phyloP scores from a whole-genome alignment of 176 grass and related monocot genomes.

The Rhynchospora tenuis region DNA sequence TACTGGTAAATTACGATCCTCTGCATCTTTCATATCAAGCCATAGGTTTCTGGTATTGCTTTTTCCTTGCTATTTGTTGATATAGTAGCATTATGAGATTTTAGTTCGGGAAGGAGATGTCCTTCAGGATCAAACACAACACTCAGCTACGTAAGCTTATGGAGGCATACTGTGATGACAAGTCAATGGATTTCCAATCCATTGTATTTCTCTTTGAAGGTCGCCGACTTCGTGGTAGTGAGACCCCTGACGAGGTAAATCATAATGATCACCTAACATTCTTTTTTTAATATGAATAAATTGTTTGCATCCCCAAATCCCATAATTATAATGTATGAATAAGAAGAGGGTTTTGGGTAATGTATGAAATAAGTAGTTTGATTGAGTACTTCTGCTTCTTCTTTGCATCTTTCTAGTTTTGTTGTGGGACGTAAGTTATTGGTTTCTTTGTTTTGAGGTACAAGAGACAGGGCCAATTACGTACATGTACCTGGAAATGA shows the following conservation, averaged over 20 bases:
- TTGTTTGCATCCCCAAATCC: not conserved
- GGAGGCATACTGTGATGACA: conserved; percentile 55
- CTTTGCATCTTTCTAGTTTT: not conserved
- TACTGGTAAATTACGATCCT: no score
- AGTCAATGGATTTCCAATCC: conserved; percentile 60
- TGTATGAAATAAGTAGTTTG: not conserved
- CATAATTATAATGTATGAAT: not conserved
- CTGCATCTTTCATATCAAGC: not conserved
- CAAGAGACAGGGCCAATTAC: not conserved
- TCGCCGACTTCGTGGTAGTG: conserved; percentile 62
- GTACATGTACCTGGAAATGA: not conserved
- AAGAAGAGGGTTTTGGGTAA: not conserved
- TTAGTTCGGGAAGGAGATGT: conserved; percentile 63
- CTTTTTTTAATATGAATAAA: not conserved
- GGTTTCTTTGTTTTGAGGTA: not conserved
- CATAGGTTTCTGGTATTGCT: not conserved
- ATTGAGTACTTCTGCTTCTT: not conserved
- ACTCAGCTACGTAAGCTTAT: conserved; percentile 72
- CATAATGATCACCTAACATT: not conserved
- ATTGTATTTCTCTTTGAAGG: conserved; percentile 83
- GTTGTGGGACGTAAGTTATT: not conserved
- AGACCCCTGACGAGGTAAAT: conserved; percentile 66
- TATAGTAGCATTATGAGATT: not conserved
- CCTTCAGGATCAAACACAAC: conserved; percentile 59
- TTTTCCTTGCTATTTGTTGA: not conserved